phyloP scores from a whole-genome alignment of 2,329 filamentous ascomycete species.

The Teratosphaeria pseudoeucalypti region DNA sequence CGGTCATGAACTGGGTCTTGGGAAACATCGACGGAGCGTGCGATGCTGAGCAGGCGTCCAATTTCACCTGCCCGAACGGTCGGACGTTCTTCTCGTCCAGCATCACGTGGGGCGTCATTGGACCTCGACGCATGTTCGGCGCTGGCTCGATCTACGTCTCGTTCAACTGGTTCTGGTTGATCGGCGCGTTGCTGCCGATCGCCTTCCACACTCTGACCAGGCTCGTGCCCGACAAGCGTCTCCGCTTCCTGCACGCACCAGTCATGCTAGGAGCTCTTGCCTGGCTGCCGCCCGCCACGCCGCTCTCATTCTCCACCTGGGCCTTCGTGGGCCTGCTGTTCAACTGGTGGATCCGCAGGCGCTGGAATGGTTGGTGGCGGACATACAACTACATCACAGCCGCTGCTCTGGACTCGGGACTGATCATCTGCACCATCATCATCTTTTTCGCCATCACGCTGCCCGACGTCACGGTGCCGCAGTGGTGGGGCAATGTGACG shows the following conservation, averaged over 20 bases:
- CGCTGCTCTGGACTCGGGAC: constrained; percentile 27
- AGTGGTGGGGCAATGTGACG: constrained; percentile 8
- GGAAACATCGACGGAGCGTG: constrained; percentile 32
- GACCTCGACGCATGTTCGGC: constrained; percentile 39
- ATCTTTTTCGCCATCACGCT: constrained; percentile 31
- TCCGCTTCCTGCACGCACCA: constrained; percentile 34
- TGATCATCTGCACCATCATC: constrained; percentile 27
- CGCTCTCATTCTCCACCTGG: constrained; percentile 83
- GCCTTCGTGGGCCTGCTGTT: constrained; percentile 33
- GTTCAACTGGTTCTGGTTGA: constrained; percentile 43
- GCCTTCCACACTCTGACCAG: constrained; percentile 35
- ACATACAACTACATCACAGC: constrained; percentile 30
- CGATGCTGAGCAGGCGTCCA: constrained; percentile 32
- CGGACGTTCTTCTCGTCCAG: constrained; percentile 35
- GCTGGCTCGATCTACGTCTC: constrained; percentile 37
- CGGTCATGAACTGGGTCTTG: constrained; percentile 40
- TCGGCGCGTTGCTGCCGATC: constrained; percentile 35
- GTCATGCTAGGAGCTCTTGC: constrained; percentile 58
- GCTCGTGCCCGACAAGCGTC: constrained; percentile 18
- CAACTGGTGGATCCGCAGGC: constrained; percentile 31
- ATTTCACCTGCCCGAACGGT: constrained; percentile 39
- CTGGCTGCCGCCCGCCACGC: constrained; percentile 61
- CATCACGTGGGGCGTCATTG: constrained; percentile 36
- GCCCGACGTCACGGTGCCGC: constrained; percentile 25
- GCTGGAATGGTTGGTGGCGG: constrained; percentile 43